These are phyloP conservation scores for Tolypocladium sp. DNA, from an alignment of 2,329 filamentous ascomycete genomes.

Conservation along the genomic window DNA sequence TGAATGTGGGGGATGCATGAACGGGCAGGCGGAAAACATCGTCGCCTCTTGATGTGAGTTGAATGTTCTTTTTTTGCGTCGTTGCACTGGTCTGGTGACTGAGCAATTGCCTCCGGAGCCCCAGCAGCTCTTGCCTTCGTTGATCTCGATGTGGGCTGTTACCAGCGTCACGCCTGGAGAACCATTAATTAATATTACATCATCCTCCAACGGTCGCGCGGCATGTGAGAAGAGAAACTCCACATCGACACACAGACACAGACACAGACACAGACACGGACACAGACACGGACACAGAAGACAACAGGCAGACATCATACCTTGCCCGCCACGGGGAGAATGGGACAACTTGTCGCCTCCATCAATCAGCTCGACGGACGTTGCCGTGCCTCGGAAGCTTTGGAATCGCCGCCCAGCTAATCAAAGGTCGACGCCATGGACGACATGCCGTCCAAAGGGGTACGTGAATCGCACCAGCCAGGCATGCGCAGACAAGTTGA, in stretches of 20 bases:
- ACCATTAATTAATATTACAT: no score
- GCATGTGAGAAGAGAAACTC: background rate
- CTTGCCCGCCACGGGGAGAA: background rate
- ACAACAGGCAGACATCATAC: background rate
- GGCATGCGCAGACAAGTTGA: no score
- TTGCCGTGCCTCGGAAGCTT: no score
- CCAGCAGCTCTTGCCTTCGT: background rate
- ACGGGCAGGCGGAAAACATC: background rate
- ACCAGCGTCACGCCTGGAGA: background rate
- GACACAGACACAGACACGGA: background rate
- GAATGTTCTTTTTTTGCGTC: no score
- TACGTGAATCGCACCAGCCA: no score
- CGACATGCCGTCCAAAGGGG: no score
- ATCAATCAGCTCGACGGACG: background rate
- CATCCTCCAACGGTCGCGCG: background rate
- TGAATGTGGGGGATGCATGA: background rate
- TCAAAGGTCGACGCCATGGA: no score
- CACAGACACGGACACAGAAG: background rate
- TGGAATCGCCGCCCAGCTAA: no score
- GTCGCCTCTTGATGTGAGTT: background rate
- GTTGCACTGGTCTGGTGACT: no score
- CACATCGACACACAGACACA: background rate
- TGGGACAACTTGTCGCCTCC: background rate
- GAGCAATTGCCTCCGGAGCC: background rate
- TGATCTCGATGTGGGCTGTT: background rate